Conservation (phyloP, 2,329 filamentous ascomycete genomes). For the Botryotinia globosa region DNA sequence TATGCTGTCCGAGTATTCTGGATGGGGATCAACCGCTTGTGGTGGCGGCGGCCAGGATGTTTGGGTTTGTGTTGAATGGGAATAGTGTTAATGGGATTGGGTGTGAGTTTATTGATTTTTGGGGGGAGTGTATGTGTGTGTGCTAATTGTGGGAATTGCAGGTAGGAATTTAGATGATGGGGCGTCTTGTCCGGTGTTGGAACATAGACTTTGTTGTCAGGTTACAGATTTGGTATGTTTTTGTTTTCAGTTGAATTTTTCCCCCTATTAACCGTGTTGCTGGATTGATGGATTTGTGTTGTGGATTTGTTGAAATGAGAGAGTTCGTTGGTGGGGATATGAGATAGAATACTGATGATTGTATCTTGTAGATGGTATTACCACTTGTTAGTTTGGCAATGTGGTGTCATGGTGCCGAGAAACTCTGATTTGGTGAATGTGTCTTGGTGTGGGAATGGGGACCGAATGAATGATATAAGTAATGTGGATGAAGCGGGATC, state of each 20-base stretch:
- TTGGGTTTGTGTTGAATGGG: background rate
- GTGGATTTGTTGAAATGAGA: background rate
- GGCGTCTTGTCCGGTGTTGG: background rate
- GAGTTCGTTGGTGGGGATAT: background rate
- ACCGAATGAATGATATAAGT: background rate
- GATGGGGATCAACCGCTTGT: background rate
- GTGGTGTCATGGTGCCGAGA: background rate
- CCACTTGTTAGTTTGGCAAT: slow-evolving; percentile 1
- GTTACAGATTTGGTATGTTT: slow-evolving; percentile 11
- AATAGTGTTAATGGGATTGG: background rate
- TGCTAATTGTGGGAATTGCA: background rate
- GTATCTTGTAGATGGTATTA: background rate
- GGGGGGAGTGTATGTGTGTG: background rate
- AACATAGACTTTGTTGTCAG: slow-evolving; percentile 9
- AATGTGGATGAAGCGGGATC: background rate
- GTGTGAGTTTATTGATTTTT: background rate
- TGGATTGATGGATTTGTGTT: background rate
- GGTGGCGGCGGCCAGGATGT: background rate
- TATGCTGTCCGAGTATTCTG: background rate
- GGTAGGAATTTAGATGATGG: background rate
- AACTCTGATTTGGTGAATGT: too few relatives aligned
- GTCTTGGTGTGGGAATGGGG: too few relatives aligned
- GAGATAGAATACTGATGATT: background rate
- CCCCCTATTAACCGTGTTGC: background rate
- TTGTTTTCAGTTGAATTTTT: background rate